Evolutionary conservation across 1,284 basidiomycete genomes (phyloP), one percentile per base, ranked within the genome.

Genomic region (Cryptococcus sp.): DNA sequence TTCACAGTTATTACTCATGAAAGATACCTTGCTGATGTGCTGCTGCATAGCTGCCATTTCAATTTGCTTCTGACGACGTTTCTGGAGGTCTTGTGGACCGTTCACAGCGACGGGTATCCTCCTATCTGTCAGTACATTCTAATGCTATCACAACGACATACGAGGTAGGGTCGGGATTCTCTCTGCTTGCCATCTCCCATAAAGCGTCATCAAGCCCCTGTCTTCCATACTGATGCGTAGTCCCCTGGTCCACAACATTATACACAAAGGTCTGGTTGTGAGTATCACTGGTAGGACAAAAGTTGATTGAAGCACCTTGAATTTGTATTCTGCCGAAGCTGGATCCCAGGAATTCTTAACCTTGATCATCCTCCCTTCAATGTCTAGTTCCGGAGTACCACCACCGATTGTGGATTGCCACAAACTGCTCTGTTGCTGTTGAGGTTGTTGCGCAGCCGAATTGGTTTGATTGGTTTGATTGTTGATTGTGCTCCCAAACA

Each of bases 91-190:
- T 57, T 87, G 87, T 58, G 88, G 91, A 2, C 90, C 88, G 14
- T 84, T 78, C 0, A 88, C 90, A 7, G 91, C 74, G 1, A 86
- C 88, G 0, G 90, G 90, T 0, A 91, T 88, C 59, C n/a, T 10
- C 10, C 14, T 19, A 22, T 7, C 16, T 24, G 23, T 52, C 24
- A 52, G 44, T 37, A 46, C 19, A 21, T 14, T 23, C 21, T 14
- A 19, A 9, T 16, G 7, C 25, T 18, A 36, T 28, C 24, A 25
- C 13, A 46, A 44, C 21, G 13, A 28, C 16, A 14, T 39, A 90
- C 88, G 84, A 84, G 43, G 79, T 81, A 2, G 87, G 82, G 74
- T 92, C 86, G 0, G 90, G 90, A 63, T 91, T 92, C 67, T 91
- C 88, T 47, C 83, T 77, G 10, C 84, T 74, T 10, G 89, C 89